Base-by-base conservation (phyloP, 495 filamentous ascomycete species). In the Daldinia caldariorum region DNA sequence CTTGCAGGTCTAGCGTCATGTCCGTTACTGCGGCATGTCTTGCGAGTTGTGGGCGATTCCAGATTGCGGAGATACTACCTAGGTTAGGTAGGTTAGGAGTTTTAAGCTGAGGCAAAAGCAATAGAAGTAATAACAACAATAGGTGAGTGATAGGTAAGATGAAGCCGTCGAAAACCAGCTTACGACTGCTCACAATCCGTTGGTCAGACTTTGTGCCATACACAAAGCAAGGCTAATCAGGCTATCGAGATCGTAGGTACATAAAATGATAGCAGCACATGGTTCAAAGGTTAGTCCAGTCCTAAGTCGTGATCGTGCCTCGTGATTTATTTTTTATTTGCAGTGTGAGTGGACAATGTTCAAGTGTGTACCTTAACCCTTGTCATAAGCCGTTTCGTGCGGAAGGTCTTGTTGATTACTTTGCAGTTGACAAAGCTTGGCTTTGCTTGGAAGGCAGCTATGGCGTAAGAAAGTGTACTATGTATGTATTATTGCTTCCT, bases 261-360 rank as follows among this genome's bases (percentile, higher is more conserved):
- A 26, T 26, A 26, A 26, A n/a, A n/a, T n/a, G n/a, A 26, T 26
- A 20, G 45, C 13, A 53, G 58, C 61, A 70, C 62, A 61, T 65
- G 61, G 45, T 57, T 47, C 39, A 58, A 43, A 22, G 34, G 26
- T 1, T 10, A 55, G 59, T 58, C 26, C 26, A 26, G 3, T 26
- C 26, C 26, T 50, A 62, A 63, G 69, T 73, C 66, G 63, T 73
- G 71, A 73, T 70, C 35, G 32, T 53, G 61, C 66, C 71, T 70
- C 67, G 71, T 73, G 71, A 73, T 73, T 69, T 69, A 66, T 70
- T 66, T 73, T 73, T 69, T 69, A 66, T 70, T 66, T 73, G 60
- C 58, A 45, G 71, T 70, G 71, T 69, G 67, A 69, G 67, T 73
- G 71, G 71, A 63, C 60, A 72, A 69, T 47, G 64, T 45, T 35